A percentile compares a stretch with the other conserved stretches of the same genome.
phyloP scores from a whole-genome alignment of 441 rosid species.

The Pelargonium cotyledonis region DNA sequence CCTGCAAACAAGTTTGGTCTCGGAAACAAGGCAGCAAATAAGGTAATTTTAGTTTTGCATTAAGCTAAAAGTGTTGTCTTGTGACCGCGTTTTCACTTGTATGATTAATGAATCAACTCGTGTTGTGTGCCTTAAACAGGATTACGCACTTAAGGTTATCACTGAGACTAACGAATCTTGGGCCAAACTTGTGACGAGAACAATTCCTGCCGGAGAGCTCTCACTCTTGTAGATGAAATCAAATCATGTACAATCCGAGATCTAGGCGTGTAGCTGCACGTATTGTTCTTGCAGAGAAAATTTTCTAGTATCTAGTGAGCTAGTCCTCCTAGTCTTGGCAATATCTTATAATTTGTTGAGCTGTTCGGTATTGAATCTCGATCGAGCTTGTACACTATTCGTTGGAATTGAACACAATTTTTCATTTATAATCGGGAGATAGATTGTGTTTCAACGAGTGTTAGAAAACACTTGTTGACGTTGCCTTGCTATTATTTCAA shows the following conservation, averaged over 20 bases:
- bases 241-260: slow-evolving; percentile 9
- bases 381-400: neutral
- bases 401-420: neutral
- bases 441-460: neutral
- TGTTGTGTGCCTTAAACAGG: slow-evolving; percentile 34
- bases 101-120: neutral
- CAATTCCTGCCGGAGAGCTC: slow-evolving; percentile 63
- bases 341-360: neutral
- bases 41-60: slow-evolving; percentile 39
- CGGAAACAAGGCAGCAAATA: slow-evolving; percentile 81
- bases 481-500: too few relatives aligned
- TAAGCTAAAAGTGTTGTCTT: neutral
- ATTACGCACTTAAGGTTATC: slow-evolving; percentile 77
- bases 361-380: neutral
- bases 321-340: neutral
- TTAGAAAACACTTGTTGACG: too few relatives aligned
- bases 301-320: neutral
- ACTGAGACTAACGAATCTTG: slow-evolving; percentile 79
- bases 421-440: neutral
- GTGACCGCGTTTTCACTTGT: neutral
- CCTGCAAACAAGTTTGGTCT: slow-evolving; percentile 96
- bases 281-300: neutral
- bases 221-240: slow-evolving; percentile 37
- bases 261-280: neutral
- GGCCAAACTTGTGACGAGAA: slow-evolving; percentile 79